Percentiles rank a stretch among this genome's conserved stretches.
These are phyloP conservation scores for Trichoderma simmonsii DNA, from an alignment of 2,329 filamentous ascomycete species.

Conservation along the genomic window DNA sequence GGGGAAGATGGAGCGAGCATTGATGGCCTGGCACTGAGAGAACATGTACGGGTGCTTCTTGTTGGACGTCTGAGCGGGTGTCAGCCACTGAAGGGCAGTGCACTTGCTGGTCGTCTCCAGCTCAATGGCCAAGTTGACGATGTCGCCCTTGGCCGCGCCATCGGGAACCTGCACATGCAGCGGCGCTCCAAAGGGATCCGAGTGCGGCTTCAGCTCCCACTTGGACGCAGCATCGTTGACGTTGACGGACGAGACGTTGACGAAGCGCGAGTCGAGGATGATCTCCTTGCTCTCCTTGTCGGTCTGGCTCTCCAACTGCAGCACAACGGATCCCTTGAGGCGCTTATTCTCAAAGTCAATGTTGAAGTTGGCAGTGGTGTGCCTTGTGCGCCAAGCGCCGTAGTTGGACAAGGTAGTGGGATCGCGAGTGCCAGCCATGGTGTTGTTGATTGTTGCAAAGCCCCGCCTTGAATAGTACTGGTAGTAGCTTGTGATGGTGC, in stretches of 20 bases:
- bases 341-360: slow-evolving; percentile 80
- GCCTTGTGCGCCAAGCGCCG: slow-evolving; percentile 77
- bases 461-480: slow-evolving; percentile 18
- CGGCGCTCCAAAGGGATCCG: slow-evolving; percentile 72
- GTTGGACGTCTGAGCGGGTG: slow-evolving; percentile 88
- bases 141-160: slow-evolving; percentile 51
- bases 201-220: slow-evolving; percentile 68
- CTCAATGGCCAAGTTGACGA: slow-evolving; percentile 59
- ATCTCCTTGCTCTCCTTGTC: slow-evolving; percentile 71
- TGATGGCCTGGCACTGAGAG: slow-evolving; percentile 95
- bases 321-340: slow-evolving; percentile 71
- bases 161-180: slow-evolving; percentile 61
- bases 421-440: slow-evolving; percentile 54
- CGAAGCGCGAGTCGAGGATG: slow-evolving; percentile 81
- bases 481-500: slow-evolving; percentile 9
- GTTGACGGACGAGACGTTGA: slow-evolving; percentile 70
- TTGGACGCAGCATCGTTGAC: slow-evolving; percentile 60
- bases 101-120: slow-evolving; percentile 82
- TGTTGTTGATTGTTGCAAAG: slow-evolving; percentile 31
- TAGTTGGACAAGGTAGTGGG: slow-evolving; percentile 93
- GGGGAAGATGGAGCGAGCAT: slow-evolving; percentile 88
- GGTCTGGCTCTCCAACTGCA: slow-evolving; percentile 75
- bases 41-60: slow-evolving; percentile 98
- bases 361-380: slow-evolving; percentile 76
- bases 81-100: slow-evolving; percentile 93